A percentile compares a stretch with the other conserved stretches of the same genome.
These are phyloP conservation scores for Saccharomycopsis olivae DNA, from an alignment of 805 yeast species.

Conservation along the genomic window DNA sequence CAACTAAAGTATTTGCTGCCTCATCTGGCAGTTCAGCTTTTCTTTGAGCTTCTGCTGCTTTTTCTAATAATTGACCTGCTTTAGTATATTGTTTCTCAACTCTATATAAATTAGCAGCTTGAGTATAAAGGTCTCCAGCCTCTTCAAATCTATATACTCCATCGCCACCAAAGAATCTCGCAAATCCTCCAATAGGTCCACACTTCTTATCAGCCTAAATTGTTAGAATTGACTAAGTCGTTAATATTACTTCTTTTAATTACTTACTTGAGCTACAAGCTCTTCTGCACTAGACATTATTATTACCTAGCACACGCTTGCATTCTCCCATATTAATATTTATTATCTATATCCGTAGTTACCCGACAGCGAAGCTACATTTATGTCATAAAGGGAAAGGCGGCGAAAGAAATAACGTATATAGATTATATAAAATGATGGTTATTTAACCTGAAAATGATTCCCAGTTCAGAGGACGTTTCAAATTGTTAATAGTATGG, in stretches of 20 bases:
- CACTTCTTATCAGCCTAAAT: slow-evolving; percentile 61
- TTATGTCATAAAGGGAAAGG: too few relatives aligned
- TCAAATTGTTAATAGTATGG: slow-evolving; percentile 41
- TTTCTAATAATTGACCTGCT: slow-evolving; percentile 79
- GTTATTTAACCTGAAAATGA: too few relatives aligned
- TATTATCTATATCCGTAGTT: too few relatives aligned
- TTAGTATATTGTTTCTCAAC: slow-evolving; percentile 57
- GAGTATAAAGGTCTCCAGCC: slow-evolving; percentile 80
- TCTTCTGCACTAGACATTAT: not conserved
- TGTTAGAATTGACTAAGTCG: not conserved
- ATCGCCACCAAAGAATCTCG: slow-evolving; percentile 57
- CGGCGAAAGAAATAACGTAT: too few relatives aligned
- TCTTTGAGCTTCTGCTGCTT: slow-evolving; percentile 73
- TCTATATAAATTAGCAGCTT: slow-evolving; percentile 88
- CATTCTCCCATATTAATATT: too few relatives aligned
- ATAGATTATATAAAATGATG: too few relatives aligned
- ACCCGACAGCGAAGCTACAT: too few relatives aligned
- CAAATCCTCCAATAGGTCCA: slow-evolving; percentile 60
- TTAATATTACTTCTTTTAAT: not conserved
- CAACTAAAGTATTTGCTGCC: slow-evolving; percentile 81
- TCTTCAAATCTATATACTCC: slow-evolving; percentile 66
- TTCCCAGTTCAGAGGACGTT: slow-evolving; percentile 66
- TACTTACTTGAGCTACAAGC: not conserved
- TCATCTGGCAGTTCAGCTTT: slow-evolving; percentile 76
- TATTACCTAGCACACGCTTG: too few relatives aligned